These are phyloP conservation scores for Gentiana straminea DNA, from an alignment of 257 asterid genomes.

Conservation along the genomic window DNA sequence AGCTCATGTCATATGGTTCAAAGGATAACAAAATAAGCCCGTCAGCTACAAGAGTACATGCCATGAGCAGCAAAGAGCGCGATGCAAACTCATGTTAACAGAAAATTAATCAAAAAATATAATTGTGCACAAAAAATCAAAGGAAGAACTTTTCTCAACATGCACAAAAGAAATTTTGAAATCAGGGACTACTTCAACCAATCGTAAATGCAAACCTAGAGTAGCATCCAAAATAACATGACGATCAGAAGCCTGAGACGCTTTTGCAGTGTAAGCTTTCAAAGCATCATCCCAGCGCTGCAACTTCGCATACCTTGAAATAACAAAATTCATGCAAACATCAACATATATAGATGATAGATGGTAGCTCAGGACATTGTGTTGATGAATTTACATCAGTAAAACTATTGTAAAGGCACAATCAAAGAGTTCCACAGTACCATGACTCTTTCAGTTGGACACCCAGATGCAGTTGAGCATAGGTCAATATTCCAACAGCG, in stretches of 20 bases:
- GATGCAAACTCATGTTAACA: too few species aligned
- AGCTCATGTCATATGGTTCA: too few species aligned
- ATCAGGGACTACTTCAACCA: slow-evolving; percentile 8
- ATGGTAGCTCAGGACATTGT: neutral
- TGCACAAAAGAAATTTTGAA: neutral
- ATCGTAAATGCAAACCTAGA: slow-evolving; percentile 50
- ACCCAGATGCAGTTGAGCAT: slow-evolving; percentile 87
- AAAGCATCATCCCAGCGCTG: slow-evolving; percentile 99
- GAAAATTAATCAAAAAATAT: too few species aligned
- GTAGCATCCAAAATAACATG: slow-evolving; percentile 94
- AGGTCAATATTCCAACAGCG: slow-evolving; percentile 93
- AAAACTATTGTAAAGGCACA: neutral
- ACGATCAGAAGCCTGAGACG: slow-evolving; percentile 65
- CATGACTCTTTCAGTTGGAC: slow-evolving; percentile 97
- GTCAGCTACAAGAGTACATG: too few species aligned
- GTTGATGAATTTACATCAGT: too few species aligned
- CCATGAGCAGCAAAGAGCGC: too few species aligned
- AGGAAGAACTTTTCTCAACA: neutral
- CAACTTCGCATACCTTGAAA: slow-evolving; percentile 84
- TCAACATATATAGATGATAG: slow-evolving; percentile 1
- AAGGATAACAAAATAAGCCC: too few species aligned
- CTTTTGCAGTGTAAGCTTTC: slow-evolving; percentile 91
- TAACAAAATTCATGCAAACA: slow-evolving; percentile 17
- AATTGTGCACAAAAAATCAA: too few species aligned
- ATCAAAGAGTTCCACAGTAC: slow-evolving; percentile 27